Conservation (phyloP, 257 asterid genomes). For the Sherardia arvensis region DNA sequence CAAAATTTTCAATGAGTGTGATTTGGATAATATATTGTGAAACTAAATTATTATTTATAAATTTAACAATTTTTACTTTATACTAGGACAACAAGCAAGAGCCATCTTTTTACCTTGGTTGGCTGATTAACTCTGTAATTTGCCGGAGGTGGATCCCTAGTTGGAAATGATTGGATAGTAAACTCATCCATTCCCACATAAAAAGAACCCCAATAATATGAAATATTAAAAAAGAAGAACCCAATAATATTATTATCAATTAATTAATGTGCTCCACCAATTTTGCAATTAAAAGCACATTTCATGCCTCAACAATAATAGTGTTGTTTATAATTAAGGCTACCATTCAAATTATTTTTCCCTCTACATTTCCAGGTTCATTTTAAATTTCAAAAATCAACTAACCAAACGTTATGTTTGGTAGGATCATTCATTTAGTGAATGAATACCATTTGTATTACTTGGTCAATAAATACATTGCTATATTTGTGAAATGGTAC, state of each 20-base stretch:
- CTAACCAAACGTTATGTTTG: not conserved
- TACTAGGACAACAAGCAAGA: no score
- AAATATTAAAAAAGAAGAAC: no score
- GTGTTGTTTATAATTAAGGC: not conserved
- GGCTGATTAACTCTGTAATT: conserved; percentile 5
- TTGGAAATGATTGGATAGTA: conserved; percentile 4
- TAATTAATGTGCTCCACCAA: not conserved
- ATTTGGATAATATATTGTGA: no score
- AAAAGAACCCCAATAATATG: no score
- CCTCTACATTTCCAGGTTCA: not conserved
- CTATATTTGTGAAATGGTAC: not conserved
- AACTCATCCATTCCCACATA: not conserved
- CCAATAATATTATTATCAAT: no score
- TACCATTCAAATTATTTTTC: not conserved
- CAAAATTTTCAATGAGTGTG: no score
- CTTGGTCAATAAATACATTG: no score
- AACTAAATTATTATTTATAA: no score
- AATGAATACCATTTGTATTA: not conserved
- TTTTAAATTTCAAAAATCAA: no score
- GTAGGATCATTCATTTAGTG: not conserved
- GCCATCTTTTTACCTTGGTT: not conserved
- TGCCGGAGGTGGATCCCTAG: conserved; percentile 2
- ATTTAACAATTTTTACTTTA: no score
- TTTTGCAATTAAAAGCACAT: not conserved
- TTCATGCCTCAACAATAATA: no score